Evolutionary conservation across 1,139 yeast genomes (phyloP).

Genomic region (Nakaseomyces uthaithaninus): DNA sequence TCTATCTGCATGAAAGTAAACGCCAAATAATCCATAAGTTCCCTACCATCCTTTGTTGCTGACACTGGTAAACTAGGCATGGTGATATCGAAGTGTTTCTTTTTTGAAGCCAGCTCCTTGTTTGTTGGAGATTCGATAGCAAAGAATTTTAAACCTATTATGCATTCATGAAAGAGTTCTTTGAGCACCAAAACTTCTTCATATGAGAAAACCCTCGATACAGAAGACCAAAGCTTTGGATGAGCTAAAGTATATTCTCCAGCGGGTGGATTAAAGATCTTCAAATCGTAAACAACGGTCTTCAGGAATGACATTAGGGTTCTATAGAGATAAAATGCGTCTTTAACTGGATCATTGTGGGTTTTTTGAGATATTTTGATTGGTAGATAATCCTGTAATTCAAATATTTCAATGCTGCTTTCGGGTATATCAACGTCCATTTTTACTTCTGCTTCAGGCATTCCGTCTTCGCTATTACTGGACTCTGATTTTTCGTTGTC

Average conservation of each 20-base stretch:
- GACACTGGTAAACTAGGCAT: slow-evolving; percentile 79
- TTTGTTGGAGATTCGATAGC: slow-evolving; percentile 32
- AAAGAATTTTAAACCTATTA: slow-evolving; percentile 72
- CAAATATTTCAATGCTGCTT: slow-evolving; percentile 37
- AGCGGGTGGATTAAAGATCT: slow-evolving; percentile 84
- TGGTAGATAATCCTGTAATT: slow-evolving; percentile 41
- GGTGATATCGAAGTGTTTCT: slow-evolving; percentile 53
- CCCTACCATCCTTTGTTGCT: slow-evolving; percentile 88
- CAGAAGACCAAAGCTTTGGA: slow-evolving; percentile 73
- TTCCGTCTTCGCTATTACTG: slow-evolving; percentile 22
- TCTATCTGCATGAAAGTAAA: slow-evolving; percentile 90
- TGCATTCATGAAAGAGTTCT: slow-evolving; percentile 74
- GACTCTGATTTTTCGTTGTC: slow-evolving; percentile 12
- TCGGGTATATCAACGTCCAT: slow-evolving; percentile 20
- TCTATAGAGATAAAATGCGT: slow-evolving; percentile 79
- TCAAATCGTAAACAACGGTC: slow-evolving; percentile 83
- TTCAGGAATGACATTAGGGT: slow-evolving; percentile 85
- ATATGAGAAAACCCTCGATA: slow-evolving; percentile 71
- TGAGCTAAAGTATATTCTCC: slow-evolving; percentile 57
- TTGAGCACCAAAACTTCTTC: slow-evolving; percentile 79
- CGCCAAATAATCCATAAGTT: slow-evolving; percentile 91
- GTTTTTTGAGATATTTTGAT: slow-evolving; percentile 39
- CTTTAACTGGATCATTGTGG: slow-evolving; percentile 65
- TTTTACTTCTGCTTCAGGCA: slow-evolving; percentile 26
- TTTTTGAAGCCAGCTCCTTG: slow-evolving; percentile 16